These are phyloP conservation scores for Backusella parvicylindrica DNA, from an alignment of 192 early-diverging fungal species.

Conservation along the genomic window DNA sequence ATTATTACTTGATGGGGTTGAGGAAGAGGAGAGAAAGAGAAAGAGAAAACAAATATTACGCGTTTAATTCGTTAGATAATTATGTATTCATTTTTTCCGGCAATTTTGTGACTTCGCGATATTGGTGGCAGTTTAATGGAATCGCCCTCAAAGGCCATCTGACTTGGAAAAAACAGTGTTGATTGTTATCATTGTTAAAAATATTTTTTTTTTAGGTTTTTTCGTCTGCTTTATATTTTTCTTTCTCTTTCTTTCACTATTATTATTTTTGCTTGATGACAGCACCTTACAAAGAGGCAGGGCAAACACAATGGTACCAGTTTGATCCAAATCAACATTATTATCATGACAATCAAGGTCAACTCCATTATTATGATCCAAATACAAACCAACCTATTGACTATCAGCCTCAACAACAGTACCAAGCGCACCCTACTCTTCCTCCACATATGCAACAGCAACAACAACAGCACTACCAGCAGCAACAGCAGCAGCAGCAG, in stretches of 20 bases:
- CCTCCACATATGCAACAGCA: neutral
- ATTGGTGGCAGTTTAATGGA: too few relatives aligned
- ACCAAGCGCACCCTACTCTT: neutral
- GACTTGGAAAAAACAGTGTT: neutral
- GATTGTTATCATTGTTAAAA: neutral
- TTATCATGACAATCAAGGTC: conserved; percentile 30
- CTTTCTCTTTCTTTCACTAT: neutral
- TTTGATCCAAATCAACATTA: conserved; percentile 35
- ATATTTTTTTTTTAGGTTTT: neutral
- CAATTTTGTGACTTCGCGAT: too few relatives aligned
- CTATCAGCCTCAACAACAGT: conserved; percentile 12
- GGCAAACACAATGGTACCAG: conserved; percentile 12
- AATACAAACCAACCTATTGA: conserved; percentile 26
- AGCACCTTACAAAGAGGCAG: conserved; percentile 7
- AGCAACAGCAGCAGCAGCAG: conserved; percentile 7
- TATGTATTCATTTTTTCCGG: too few relatives aligned
- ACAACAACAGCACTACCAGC: neutral
- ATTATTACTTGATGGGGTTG: too few relatives aligned
- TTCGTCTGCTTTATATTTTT: neutral
- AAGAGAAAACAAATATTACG: too few relatives aligned
- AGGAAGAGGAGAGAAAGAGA: too few relatives aligned
- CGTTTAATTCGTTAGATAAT: too few relatives aligned
- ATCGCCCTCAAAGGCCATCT: too few relatives aligned
- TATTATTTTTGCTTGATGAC: neutral
- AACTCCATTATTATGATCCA: conserved; percentile 32